Conservation (phyloP, 495 filamentous ascomycete species). For the Podospora fimiseda region DNA sequence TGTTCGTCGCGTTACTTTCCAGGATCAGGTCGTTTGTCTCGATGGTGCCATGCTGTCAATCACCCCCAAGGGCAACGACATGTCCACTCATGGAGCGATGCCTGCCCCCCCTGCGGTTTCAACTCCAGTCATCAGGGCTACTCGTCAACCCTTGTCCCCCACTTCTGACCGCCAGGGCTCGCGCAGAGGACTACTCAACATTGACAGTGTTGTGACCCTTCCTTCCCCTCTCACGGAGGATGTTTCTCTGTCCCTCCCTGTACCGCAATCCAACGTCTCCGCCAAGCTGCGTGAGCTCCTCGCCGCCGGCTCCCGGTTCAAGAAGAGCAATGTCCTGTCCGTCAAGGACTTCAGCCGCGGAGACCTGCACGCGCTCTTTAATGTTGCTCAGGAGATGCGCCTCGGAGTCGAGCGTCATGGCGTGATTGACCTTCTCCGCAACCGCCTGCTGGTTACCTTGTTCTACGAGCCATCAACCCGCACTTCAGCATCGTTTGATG, state of each 20-base stretch:
- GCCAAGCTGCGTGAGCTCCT: slow-evolving; percentile 58
- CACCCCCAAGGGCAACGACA: slow-evolving; percentile 59
- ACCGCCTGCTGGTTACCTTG: slow-evolving; percentile 77
- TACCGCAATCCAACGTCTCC: slow-evolving; percentile 32
- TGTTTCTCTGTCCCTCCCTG: slow-evolving; percentile 43
- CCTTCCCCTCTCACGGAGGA: slow-evolving; percentile 36
- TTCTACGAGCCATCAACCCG: slow-evolving; percentile 98
- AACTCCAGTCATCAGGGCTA: slow-evolving; percentile 51
- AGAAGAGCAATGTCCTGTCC: slow-evolving; percentile 76
- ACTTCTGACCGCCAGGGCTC: slow-evolving; percentile 10
- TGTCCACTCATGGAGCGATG: slow-evolving; percentile 63
- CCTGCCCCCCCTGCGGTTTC: slow-evolving; percentile 37
- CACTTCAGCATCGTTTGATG: slow-evolving; percentile 93
- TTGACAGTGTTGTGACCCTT: slow-evolving; percentile 10
- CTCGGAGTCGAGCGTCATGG: slow-evolving; percentile 86
- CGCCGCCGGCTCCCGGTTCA: slow-evolving; percentile 69
- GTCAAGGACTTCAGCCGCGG: slow-evolving; percentile 80
- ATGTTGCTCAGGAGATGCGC: slow-evolving; percentile 93
- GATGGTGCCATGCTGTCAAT: slow-evolving; percentile 59
- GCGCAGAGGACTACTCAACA: background rate
- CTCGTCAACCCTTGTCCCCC: slow-evolving; percentile 33
- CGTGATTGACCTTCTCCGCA: slow-evolving; percentile 78
- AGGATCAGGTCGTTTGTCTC: slow-evolving; percentile 68
- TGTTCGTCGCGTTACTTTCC: slow-evolving; percentile 73
- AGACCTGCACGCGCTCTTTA: slow-evolving; percentile 89